These are phyloP conservation scores for Leishmania guyanensis DNA, from an alignment of 208 protist species.

Conservation along the genomic window DNA sequence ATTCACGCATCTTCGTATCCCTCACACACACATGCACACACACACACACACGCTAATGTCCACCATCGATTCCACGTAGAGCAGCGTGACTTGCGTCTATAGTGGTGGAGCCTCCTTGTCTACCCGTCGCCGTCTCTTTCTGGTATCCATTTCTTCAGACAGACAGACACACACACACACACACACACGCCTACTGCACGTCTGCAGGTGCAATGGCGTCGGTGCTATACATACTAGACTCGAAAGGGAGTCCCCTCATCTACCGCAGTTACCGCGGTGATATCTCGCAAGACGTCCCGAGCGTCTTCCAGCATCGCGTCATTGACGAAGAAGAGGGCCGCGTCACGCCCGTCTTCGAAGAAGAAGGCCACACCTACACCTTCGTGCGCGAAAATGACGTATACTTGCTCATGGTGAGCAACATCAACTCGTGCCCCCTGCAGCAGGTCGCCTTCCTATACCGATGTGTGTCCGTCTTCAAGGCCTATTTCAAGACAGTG, in stretches of 20 bases:
- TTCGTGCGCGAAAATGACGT: slow-evolving; percentile 96
- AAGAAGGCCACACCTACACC: slow-evolving; percentile 93
- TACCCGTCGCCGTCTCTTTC: not conserved
- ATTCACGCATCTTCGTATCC: not conserved
- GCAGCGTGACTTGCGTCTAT: not conserved
- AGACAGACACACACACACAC: not conserved
- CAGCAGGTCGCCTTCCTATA: slow-evolving; percentile 96
- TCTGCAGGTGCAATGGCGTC: slow-evolving; percentile 74
- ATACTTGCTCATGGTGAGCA: slow-evolving; percentile 95
- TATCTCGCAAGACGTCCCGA: slow-evolving; percentile 84
- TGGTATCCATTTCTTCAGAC: not conserved
- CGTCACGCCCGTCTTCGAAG: slow-evolving; percentile 93
- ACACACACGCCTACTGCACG: not conserved
- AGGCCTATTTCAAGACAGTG: slow-evolving; percentile 95
- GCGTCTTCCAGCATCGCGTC: slow-evolving; percentile 88
- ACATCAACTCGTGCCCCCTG: slow-evolving; percentile 94
- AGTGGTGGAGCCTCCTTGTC: not conserved
- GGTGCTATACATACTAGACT: slow-evolving; percentile 94
- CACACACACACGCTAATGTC: not conserved
- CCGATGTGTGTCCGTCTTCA: slow-evolving; percentile 90
- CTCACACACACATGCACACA: not conserved
- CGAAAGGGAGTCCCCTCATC: slow-evolving; percentile 95
- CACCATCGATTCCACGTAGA: not conserved
- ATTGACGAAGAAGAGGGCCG: slow-evolving; percentile 93
- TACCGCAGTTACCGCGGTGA: slow-evolving; percentile 96